These are phyloP conservation scores for Sugiyamaella paludigena DNA, from an alignment of 1,139 yeast genomes.

Conservation along the genomic window DNA sequence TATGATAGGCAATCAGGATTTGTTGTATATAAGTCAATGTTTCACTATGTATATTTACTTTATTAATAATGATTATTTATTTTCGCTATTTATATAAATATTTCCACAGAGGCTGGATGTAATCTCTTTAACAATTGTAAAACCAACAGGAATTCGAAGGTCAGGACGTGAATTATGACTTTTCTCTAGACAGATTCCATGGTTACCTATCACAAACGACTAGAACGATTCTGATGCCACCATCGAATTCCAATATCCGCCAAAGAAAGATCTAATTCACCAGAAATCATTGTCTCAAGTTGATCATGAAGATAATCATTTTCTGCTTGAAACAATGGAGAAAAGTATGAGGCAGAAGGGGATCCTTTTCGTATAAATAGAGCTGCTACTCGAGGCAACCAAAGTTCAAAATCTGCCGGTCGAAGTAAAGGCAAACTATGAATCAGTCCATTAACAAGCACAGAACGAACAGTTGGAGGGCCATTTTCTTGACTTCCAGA, in stretches of 20 bases:
- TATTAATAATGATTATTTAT: not conserved
- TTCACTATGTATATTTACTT: slow-evolving; percentile 4
- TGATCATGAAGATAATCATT: slow-evolving; percentile 36
- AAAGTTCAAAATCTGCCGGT: slow-evolving; percentile 41
- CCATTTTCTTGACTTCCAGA: slow-evolving; percentile 40
- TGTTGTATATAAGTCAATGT: not conserved
- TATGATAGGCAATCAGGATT: no score
- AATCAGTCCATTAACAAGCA: slow-evolving; percentile 49
- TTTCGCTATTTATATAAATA: no score
- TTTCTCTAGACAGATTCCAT: no score
- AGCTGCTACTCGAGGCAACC: slow-evolving; percentile 41
- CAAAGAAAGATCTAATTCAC: slow-evolving; percentile 55
- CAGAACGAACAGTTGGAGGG: slow-evolving; percentile 49
- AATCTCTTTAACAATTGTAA: no score
- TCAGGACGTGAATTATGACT: no score
- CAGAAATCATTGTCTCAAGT: slow-evolving; percentile 46
- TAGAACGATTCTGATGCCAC: slow-evolving; percentile 49
- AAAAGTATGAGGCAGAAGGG: slow-evolving; percentile 17
- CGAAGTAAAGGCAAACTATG: slow-evolving; percentile 57
- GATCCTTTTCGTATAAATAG: slow-evolving; percentile 13
- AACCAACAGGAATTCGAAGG: no score
- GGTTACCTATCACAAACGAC: not conserved
- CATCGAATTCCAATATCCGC: slow-evolving; percentile 62
- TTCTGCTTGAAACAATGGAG: slow-evolving; percentile 32
- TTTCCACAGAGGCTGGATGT: no score